Evolutionary conservation across 1,284 basidiomycete genomes (phyloP), one percentile per base, ranked within the genome.

Genomic region (Pseudozyma tsukubaensis): DNA sequence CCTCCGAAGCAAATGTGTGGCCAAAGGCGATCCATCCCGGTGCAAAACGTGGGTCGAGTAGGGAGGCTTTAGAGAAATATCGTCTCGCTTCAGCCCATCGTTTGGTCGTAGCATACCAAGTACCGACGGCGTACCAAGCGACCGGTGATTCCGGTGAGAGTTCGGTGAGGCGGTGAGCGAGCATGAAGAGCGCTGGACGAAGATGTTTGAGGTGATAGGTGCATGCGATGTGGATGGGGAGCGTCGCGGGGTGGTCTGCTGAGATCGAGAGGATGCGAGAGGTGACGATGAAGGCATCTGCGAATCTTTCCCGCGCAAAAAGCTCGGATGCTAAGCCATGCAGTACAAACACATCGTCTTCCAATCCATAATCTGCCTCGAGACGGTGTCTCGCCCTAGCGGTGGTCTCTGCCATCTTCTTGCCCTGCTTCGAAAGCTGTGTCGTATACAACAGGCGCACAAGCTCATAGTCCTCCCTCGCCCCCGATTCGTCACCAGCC

Each of bases 1-100:
- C 95, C 85, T 99, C 96, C 69, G 94, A 88, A 1, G 96, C 93
- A 86, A 97, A 98, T 0, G 94, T 94, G 86, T 99, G 97, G 1
- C 92, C 97, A 85, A 98, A 99, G 1, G 94, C 93, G 63, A 98
- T 91, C 97, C 97, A 99, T 0, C 94, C 93, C 4, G 97, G 94
- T 0, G 91, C 93, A 85, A 97, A 98, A 6, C 95, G 89, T 18
- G 94, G 93, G 83, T 99, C 96, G 89, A 98, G 93, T n/a, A 98
- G 86, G 12, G 93, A 94, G 0, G 95, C 92, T 88, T 99, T 99
- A 83, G 93, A 74, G 43, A 82, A 84, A 56, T 83, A 82, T 10
- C 81, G 72, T 21, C 83, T 60, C 14, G 83, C 83, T 54, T 84
- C 82, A 3, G 68, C 59, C 80, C 80, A 99, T 76, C 95, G 91